These are phyloP conservation scores for Apiospora aurea DNA, from an alignment of 2,329 filamentous ascomycete genomes.

Conservation along the genomic window DNA sequence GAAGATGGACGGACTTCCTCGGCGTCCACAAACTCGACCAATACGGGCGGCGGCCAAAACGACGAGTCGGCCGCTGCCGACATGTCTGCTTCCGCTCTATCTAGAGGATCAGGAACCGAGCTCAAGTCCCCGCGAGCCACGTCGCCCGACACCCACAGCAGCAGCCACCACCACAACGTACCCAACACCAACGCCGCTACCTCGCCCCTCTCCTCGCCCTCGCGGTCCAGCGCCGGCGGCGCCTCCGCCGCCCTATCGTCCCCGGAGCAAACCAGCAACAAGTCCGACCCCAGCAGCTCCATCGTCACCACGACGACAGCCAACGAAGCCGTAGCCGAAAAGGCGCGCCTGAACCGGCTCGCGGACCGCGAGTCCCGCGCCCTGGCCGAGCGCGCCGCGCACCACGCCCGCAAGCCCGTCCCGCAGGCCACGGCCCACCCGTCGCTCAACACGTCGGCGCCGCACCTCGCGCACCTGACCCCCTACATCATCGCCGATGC, in stretches of 20 bases:
- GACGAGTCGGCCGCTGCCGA: background rate
- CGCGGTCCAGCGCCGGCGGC: slow-evolving; percentile 31
- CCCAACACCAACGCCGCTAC: slow-evolving; percentile 30
- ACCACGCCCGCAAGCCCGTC: slow-evolving; percentile 57
- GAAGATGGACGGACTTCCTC: background rate
- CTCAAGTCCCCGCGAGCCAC: background rate
- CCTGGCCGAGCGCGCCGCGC: slow-evolving; percentile 62
- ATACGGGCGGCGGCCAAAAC: background rate
- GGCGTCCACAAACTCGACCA: background rate
- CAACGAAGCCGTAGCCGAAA: slow-evolving; percentile 64
- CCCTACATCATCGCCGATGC: slow-evolving; percentile 80
- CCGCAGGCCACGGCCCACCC: slow-evolving; percentile 62
- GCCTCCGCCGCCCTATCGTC: slow-evolving; percentile 29
- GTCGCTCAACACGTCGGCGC: slow-evolving; percentile 59
- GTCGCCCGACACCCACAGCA: slow-evolving; percentile 27
- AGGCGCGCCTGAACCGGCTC: slow-evolving; percentile 66
- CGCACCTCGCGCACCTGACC: slow-evolving; percentile 62
- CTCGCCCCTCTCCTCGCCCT: slow-evolving; percentile 35
- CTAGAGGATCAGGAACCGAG: background rate
- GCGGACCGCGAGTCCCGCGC: slow-evolving; percentile 61
- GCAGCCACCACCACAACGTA: slow-evolving; percentile 28
- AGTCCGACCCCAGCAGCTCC: slow-evolving; percentile 31
- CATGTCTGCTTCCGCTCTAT: background rate
- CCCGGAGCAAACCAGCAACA: background rate
- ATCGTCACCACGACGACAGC: slow-evolving; percentile 34